Conservation (phyloP, 345 rosid genomes). For the Hibiscus syriacus region DNA sequence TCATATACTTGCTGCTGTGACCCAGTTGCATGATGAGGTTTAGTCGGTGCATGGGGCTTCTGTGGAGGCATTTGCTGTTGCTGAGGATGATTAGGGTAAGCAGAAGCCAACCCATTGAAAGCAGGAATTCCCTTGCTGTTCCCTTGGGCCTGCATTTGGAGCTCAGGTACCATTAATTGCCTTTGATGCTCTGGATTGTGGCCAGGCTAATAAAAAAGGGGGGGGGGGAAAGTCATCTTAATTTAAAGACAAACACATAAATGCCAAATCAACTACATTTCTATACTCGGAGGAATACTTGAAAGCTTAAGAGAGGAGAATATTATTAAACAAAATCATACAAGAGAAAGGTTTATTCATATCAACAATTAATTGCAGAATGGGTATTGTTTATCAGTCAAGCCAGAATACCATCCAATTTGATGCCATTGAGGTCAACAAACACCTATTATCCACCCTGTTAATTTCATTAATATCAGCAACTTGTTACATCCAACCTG, state of each 20-base stretch:
- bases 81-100: conserved; percentile 67
- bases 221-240: neutral
- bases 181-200: conserved; percentile 50
- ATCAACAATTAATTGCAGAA: conserved; percentile 2
- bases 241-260: neutral
- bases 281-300: neutral
- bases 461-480: neutral
- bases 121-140: conserved; percentile 35
- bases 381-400: neutral
- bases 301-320: neutral
- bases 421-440: neutral
- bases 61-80: neutral
- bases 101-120: conserved; percentile 60
- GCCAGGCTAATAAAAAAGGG: conserved; percentile 37
- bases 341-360: neutral
- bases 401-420: neutral
- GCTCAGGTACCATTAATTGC: conserved; percentile 50
- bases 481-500: neutral
- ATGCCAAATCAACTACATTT: neutral
- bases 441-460: neutral
- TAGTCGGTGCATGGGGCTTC: conserved; percentile 40
- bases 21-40: conserved; percentile 44
- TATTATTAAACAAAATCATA: neutral
- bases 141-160: conserved; percentile 74
- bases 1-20: conserved; percentile 64